Percentiles rank a stretch among this genome's conserved stretches.
phyloP scores from a whole-genome alignment of 306 rosid genomes.

The Potentilla sterilis region DNA sequence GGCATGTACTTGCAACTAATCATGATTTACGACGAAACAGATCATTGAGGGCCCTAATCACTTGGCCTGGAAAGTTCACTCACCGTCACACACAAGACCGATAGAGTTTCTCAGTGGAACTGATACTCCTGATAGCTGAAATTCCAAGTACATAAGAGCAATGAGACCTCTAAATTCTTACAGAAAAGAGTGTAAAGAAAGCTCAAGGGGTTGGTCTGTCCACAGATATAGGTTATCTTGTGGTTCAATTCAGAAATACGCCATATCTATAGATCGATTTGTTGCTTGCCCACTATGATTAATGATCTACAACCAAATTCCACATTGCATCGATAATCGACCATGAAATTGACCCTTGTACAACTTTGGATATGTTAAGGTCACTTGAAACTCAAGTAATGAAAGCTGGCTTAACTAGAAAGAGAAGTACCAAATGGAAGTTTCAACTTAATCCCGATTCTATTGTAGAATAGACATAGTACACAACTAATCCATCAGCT shows the following conservation, averaged over 20 bases:
- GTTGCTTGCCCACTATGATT: background rate
- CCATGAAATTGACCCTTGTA: conserved; percentile 14
- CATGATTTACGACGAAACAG: background rate
- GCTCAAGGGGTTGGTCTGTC: background rate
- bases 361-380: background rate
- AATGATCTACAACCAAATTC: background rate
- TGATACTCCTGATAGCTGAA: background rate
- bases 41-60: background rate
- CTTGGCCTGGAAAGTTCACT: background rate
- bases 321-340: background rate
- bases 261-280: background rate
- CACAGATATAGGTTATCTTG: background rate
- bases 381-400: conserved; percentile 8
- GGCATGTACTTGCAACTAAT: background rate
- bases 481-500: background rate
- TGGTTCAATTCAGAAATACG: conserved; percentile 4
- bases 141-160: no score
- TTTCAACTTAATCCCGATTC: background rate
- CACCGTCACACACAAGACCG: background rate
- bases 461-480: background rate
- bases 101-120: background rate
- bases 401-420: background rate
- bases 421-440: background rate
- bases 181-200: no score
- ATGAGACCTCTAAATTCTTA: no score